Percentiles rank a stretch among this genome's conserved stretches.
These are phyloP conservation scores for Aurantiochytrium sp. DNA, from an alignment of 108 stramenopile genomes.

Conservation along the genomic window DNA sequence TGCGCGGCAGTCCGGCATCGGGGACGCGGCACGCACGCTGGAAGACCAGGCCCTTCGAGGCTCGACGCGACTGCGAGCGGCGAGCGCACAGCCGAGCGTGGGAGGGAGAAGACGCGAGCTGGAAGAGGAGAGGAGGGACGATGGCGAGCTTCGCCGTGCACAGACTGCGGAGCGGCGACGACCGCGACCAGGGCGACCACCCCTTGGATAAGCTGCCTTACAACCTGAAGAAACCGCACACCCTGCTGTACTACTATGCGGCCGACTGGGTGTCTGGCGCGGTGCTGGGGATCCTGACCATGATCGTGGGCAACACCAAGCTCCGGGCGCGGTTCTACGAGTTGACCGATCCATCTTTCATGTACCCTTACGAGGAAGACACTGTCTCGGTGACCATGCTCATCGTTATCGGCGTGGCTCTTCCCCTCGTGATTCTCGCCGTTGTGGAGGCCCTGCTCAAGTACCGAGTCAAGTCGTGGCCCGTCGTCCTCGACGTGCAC, in stretches of 20 bases:
- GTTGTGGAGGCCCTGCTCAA: neutral
- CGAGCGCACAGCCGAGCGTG: too few species aligned
- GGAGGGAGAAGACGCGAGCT: too few species aligned
- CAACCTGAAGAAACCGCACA: too few species aligned
- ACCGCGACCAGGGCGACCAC: too few species aligned
- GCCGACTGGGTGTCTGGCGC: neutral
- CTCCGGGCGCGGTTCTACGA: neutral
- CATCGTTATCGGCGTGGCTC: neutral
- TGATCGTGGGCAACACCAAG: neutral
- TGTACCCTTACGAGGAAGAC: neutral
- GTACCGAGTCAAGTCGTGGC: neutral
- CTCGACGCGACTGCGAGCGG: too few species aligned
- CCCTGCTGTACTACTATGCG: neutral
- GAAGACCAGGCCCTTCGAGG: too few species aligned
- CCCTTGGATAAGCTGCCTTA: too few species aligned
- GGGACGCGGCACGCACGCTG: too few species aligned
- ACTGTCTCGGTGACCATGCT: neutral
- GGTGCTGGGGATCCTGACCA: neutral
- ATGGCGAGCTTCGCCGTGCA: too few species aligned
- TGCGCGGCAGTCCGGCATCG: too few species aligned
- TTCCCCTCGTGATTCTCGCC: neutral
- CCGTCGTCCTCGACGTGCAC: neutral
- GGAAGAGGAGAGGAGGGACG: too few species aligned
- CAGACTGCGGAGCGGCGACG: too few species aligned
- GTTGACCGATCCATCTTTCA: neutral